Evolutionary conservation across 2,329 filamentous ascomycete species (phyloP).

Genomic region (Aspergillus pseudoterreus): DNA sequence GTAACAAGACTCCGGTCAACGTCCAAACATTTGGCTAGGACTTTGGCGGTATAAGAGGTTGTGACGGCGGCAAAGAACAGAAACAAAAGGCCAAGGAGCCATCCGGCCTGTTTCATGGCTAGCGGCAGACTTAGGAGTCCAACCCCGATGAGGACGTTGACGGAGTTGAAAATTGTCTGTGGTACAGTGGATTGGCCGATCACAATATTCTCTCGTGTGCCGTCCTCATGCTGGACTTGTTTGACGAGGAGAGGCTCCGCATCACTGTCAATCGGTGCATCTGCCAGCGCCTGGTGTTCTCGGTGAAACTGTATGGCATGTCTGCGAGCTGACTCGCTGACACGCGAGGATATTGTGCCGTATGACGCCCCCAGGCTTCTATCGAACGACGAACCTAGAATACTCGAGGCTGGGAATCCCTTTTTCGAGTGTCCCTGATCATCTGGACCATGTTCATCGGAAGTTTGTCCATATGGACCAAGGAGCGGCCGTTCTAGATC

Average conservation of each 20-base stretch:
- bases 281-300: conserved; percentile 47
- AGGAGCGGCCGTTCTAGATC: conserved; percentile 27
- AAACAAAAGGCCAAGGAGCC: conserved; percentile 76
- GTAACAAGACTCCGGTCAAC: conserved; percentile 82
- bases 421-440: conserved; percentile 15
- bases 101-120: conserved; percentile 81
- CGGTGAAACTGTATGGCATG: conserved; percentile 53
- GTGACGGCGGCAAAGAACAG: conserved; percentile 69
- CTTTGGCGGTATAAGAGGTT: conserved; percentile 80
- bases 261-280: conserved; percentile 54
- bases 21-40: conserved; percentile 85
- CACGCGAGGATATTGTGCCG: conserved; percentile 55
- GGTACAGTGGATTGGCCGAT: conserved; percentile 93
- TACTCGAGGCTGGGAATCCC: conserved; percentile 9
- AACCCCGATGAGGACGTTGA: conserved; percentile 87
- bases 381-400: conserved; percentile 56
- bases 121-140: conserved; percentile 85
- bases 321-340: conserved; percentile 55
- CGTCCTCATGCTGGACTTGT: conserved; percentile 78
- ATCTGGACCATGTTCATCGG: conserved; percentile 15
- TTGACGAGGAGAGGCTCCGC: conserved; percentile 78
- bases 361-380: conserved; percentile 68
- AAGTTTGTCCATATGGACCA: conserved; percentile 25
- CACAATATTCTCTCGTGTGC: conserved; percentile 76
- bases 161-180: conserved; percentile 94